Percentiles rank a stretch among this genome's conserved stretches.
phyloP scores from a whole-genome alignment of 179 eudicot species.

The Beta lomatogona region DNA sequence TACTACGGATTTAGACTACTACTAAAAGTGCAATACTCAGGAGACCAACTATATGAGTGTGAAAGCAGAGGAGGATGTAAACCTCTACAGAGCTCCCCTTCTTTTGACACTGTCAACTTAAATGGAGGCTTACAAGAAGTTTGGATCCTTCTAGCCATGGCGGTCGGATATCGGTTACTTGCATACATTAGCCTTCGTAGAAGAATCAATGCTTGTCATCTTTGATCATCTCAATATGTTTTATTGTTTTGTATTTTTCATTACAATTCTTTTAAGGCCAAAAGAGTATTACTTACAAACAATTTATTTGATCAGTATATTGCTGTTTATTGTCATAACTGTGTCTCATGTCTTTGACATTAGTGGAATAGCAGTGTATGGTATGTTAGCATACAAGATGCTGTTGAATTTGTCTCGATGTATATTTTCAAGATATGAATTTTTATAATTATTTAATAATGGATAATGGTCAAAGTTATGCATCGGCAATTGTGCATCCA shows the following conservation, averaged over 20 bases:
- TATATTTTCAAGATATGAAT: too few relatives aligned
- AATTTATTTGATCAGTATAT: neutral
- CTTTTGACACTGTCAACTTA: slow-evolving; percentile 78
- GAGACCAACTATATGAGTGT: slow-evolving; percentile 79
- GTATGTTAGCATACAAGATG: too few relatives aligned
- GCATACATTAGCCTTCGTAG: slow-evolving; percentile 84
- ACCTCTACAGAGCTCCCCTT: slow-evolving; percentile 82
- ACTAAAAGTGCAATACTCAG: slow-evolving; percentile 81
- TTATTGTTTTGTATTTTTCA: neutral
- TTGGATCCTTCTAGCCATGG: slow-evolving; percentile 90
- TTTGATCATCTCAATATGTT: slow-evolving; percentile 38
- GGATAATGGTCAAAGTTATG: too few relatives aligned
- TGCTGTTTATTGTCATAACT: too few relatives aligned
- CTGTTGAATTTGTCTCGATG: too few relatives aligned
- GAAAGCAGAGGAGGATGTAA: slow-evolving; percentile 78
- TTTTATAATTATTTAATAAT: too few relatives aligned
- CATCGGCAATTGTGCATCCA: too few relatives aligned
- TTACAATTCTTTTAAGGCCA: neutral
- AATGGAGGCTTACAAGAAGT: slow-evolving; percentile 88
- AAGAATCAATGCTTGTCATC: slow-evolving; percentile 56
- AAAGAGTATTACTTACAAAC: neutral
- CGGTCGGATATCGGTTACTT: slow-evolving; percentile 65
- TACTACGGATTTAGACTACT: slow-evolving; percentile 49
- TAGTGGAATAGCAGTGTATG: too few relatives aligned
- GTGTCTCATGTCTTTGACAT: too few relatives aligned